These are phyloP conservation scores for Podila horticola DNA, from an alignment of 192 early-diverging fungal genomes.

Conservation along the genomic window DNA sequence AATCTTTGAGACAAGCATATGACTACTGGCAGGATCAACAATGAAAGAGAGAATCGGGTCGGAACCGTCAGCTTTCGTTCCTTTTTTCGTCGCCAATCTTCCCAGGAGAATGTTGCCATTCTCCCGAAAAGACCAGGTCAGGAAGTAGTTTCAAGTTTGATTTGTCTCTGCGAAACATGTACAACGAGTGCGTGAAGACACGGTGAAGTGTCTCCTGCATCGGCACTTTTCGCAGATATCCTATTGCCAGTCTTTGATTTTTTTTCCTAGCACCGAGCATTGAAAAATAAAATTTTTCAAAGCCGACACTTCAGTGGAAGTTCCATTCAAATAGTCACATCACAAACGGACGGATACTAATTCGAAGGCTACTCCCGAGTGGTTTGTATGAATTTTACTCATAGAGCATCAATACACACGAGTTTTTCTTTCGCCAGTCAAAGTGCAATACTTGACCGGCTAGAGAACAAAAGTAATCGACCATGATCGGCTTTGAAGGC, in stretches of 20 bases:
- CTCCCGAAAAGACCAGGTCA: neutral
- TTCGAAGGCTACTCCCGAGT: slow-evolving; percentile 17
- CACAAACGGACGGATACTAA: neutral
- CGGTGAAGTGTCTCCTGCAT: slow-evolving; percentile 1
- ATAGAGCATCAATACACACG: slow-evolving; percentile 28
- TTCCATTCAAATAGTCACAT: slow-evolving; percentile 13
- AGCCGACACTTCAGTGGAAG: slow-evolving; percentile 23
- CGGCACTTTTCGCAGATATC: slow-evolving; percentile 14
- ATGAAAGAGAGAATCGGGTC: neutral
- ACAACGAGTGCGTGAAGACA: neutral
- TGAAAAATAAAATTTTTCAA: slow-evolving; percentile 30
- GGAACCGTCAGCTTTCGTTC: neutral
- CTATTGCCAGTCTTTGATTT: slow-evolving; percentile 34
- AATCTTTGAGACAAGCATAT: slow-evolving; percentile 84
- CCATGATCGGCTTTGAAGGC: slow-evolving; percentile 9
- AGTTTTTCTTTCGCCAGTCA: slow-evolving; percentile 16
- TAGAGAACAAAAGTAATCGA: slow-evolving; percentile 9
- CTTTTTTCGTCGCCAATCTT: slow-evolving; percentile 11
- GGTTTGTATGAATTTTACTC: slow-evolving; percentile 19
- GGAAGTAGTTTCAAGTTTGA: slow-evolving; percentile 5
- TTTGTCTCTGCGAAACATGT: neutral
- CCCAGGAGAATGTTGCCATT: neutral
- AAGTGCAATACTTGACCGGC: neutral
- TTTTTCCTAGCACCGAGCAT: slow-evolving; percentile 21
- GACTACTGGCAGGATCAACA: slow-evolving; percentile 83